Evolutionary conservation across 2,329 filamentous ascomycete species (phyloP).

Genomic region (Colletotrichum sp.): DNA sequence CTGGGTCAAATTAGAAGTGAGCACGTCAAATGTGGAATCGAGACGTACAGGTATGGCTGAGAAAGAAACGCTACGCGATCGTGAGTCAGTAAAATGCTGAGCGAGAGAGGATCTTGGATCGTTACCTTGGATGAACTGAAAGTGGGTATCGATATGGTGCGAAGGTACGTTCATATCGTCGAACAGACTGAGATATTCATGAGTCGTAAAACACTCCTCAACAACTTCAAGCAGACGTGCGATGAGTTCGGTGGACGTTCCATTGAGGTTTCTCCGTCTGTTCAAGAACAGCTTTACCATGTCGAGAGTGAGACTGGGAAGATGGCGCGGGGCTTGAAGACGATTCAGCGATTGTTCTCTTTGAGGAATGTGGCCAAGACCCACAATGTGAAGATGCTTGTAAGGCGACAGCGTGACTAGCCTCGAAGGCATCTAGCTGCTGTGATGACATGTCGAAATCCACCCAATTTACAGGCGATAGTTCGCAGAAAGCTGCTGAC

Average conservation of each 20-base stretch:
- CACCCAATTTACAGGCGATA: background rate
- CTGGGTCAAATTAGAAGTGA: background rate
- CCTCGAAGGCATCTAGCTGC: background rate
- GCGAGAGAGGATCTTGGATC: background rate
- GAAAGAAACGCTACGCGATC: background rate
- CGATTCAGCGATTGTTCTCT: background rate
- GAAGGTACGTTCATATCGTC: background rate
- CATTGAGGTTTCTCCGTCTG: background rate
- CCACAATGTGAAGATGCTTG: background rate
- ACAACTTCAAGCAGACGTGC: background rate
- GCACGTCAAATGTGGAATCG: background rate
- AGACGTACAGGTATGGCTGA: background rate
- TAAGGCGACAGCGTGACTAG: background rate
- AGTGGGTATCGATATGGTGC: background rate
- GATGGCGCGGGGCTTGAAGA: background rate
- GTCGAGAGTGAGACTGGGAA: background rate
- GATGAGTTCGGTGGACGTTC: background rate
- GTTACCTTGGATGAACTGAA: background rate
- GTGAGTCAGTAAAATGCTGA: background rate
- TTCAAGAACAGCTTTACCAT: background rate
- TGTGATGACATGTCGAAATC: background rate
- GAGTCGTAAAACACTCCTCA: background rate
- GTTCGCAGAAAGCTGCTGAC: background rate
- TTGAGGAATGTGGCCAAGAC: background rate
- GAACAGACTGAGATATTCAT: background rate